Percentiles rank a stretch among this genome's conserved stretches.
Conservation (phyloP, 2,329 filamentous ascomycete genomes). For the Ascochyta lentis region DNA sequence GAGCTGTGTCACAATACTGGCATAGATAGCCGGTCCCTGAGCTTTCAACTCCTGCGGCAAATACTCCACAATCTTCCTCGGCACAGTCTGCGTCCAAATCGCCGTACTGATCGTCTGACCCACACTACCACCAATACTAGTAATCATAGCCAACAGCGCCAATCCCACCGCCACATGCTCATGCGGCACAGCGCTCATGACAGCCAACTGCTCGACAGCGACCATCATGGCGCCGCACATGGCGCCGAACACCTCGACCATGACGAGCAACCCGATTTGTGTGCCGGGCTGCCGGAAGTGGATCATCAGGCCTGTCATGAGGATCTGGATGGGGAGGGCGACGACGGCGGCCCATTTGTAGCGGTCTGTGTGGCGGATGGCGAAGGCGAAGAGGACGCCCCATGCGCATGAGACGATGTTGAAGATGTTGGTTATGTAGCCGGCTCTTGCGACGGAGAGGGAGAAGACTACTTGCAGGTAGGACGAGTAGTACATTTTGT, state of each 20-base stretch:
- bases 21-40: conserved; percentile 25
- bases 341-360: conserved; percentile 34
- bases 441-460: conserved; percentile 25
- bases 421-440: conserved; percentile 32
- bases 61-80: conserved; percentile 29
- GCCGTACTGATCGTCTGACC: conserved; percentile 62
- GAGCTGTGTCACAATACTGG: conserved; percentile 61
- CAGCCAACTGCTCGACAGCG: conserved; percentile 27
- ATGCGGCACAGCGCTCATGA: conserved; percentile 30
- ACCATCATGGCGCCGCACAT: conserved; percentile 31
- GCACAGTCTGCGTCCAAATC: conserved; percentile 67
- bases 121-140: conserved; percentile 56
- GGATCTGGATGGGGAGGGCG: conserved; percentile 33
- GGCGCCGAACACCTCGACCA: conserved; percentile 38
- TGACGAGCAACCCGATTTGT: conserved; percentile 32
- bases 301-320: conserved; percentile 36
- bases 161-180: conserved; percentile 25
- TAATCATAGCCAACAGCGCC: conserved; percentile 61
- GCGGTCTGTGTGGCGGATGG: conserved; percentile 28
- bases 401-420: conserved; percentile 31
- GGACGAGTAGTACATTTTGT: conserved; percentile 41
- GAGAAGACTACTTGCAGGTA: conserved; percentile 48
- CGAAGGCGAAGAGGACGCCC: conserved; percentile 24
- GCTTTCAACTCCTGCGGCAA: conserved; percentile 22
- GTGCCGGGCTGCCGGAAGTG: conserved; percentile 34